Evolutionary conservation across 352 stramenopile genomes (phyloP), one percentile per base, ranked within the genome.

Genomic region (Phytophthora cryptogea): DNA sequence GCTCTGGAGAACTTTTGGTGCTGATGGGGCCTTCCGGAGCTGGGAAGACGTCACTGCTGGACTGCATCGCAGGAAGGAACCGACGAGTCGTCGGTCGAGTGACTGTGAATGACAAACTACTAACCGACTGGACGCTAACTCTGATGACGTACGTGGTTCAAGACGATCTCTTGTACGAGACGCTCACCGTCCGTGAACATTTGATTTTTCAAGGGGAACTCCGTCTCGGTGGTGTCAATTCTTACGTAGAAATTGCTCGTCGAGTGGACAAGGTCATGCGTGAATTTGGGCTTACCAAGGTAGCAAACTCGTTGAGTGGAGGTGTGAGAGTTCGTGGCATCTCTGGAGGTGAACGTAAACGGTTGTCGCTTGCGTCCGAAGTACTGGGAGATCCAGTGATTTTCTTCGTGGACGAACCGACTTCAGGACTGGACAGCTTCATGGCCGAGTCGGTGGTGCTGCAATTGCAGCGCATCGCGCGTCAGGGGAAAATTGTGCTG

Each of bases 41-140:
- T 11, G 90, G 92, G 16, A 98, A 98, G 70, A 97, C 86, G 11
- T 97, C 94, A 10, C 77, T 98, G 20, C 81, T 97, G 16, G 92
- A 98, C 79, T 93, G 97, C 14, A 88, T 99, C 42, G 88, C 93
- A 0, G 70, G 92, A 9, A 74, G 93, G 45, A 98, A 98, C 56
- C 78, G 59, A 23, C 72, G 74, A 14, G 90, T 83, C 27, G 75
- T 58, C 7, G 74, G 83, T 44, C 67, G 28, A 11, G 80, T 86
- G 20, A 75, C 47, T 2, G 76, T 97, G 35, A 86, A 79, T 43
- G 93, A 93, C 8, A n/a, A 43, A 2, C 54, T 54, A 23, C 75
- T 63, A 58, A 50, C 37, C 45, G 60, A 67, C 23, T 32, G 7
- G 5, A 51, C 62, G 8, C 64, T 65, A 47, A 49, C 52, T 5